These are phyloP conservation scores for Fraxinus dipetala DNA, from an alignment of 305 asterid genomes.

Conservation along the genomic window DNA sequence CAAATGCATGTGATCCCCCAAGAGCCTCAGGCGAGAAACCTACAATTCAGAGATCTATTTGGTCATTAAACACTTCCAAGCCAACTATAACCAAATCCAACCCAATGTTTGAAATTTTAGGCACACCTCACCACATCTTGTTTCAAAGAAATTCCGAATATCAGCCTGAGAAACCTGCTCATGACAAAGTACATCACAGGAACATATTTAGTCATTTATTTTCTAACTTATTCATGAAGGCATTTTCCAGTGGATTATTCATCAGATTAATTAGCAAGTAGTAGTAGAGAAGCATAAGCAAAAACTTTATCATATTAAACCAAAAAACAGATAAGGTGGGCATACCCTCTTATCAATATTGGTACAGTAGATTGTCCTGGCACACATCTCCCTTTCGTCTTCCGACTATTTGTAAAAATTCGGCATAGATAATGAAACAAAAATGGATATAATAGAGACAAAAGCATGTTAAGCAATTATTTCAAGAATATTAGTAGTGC, in stretches of 20 bases:
- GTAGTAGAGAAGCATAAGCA: neutral
- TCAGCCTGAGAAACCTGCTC: constrained; percentile 76
- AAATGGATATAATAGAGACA: neutral
- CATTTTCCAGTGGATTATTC: neutral
- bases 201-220: constrained; percentile 7
- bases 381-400: constrained; percentile 93
- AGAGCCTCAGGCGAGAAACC: constrained; percentile 91
- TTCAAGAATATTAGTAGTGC: neutral
- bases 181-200: constrained; percentile 6
- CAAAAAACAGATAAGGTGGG: neutral
- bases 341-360: constrained; percentile 82
- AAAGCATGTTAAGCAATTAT: neutral
- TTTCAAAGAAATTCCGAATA: constrained; percentile 75
- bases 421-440: constrained; percentile 13
- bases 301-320: neutral
- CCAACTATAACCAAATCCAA: constrained; percentile 2
- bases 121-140: constrained; percentile 83
- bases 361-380: constrained; percentile 89
- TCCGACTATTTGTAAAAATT: constrained; percentile 53
- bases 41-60: constrained; percentile 27
- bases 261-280: neutral
- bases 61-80: constrained; percentile 14
- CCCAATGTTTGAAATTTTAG: neutral
- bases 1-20: constrained; percentile 83
- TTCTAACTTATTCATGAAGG: constrained; percentile 1